These are phyloP conservation scores for Quercus aquifolioides DNA, from an alignment of 306 rosid genomes.

Conservation along the genomic window DNA sequence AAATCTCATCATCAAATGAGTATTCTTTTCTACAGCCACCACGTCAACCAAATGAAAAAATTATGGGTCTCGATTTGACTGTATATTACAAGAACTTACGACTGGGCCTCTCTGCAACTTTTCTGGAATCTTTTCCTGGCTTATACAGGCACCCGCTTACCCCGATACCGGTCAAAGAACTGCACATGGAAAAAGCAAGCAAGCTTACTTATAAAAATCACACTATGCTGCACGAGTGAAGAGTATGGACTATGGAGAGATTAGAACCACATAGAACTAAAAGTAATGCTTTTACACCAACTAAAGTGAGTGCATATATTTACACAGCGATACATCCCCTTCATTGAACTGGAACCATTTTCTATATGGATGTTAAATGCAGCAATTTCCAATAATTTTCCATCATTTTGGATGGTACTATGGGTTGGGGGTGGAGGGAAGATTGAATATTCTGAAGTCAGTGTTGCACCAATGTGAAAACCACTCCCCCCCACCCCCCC, in stretches of 20 bases:
- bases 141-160: slow-evolving; percentile 89
- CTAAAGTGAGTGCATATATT: neutral
- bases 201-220: slow-evolving; percentile 6
- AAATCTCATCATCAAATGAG: neutral
- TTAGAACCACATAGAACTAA: neutral
- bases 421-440: no score
- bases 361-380: neutral
- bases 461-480: neutral
- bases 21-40: slow-evolving; percentile 12
- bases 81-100: slow-evolving; percentile 50
- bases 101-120: slow-evolving; percentile 29
- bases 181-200: slow-evolving; percentile 36
- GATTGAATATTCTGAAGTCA: neutral
- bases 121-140: slow-evolving; percentile 9
- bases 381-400: neutral
- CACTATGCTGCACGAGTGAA: neutral
- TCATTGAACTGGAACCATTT: neutral
- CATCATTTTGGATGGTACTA: neutral
- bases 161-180: slow-evolving; percentile 79
- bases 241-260: neutral
- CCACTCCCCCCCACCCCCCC: neutral
- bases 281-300: neutral
- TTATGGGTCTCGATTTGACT: slow-evolving; percentile 27
- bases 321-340: neutral
- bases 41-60: slow-evolving; percentile 18